A percentile compares a stretch with the other conserved stretches of the same genome.
Evolutionary conservation across 257 asterid species (phyloP).

Genomic region (Cruciata laevipes): DNA sequence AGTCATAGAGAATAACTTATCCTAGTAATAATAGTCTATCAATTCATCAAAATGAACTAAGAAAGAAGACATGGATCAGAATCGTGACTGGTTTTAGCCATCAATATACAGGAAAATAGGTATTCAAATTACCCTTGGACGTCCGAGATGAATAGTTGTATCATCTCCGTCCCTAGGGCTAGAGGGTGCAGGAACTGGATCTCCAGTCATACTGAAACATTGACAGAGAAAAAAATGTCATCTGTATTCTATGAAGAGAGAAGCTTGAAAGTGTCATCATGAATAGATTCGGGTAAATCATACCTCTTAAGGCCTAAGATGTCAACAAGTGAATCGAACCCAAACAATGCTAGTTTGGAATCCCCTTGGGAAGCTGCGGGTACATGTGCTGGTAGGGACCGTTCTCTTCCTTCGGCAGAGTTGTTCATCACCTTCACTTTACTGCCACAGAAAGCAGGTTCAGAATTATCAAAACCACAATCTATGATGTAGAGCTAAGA

Average conservation of each 20-base stretch:
- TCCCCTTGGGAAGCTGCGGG: conserved; percentile 51
- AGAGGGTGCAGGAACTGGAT: conserved; percentile 74
- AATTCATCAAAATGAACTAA: neutral
- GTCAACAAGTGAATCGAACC: conserved; percentile 80
- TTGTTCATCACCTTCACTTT: conserved; percentile 36
- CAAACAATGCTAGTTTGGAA: conserved; percentile 93
- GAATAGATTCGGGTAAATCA: conserved; percentile 12
- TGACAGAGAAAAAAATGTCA: conserved; percentile 7
- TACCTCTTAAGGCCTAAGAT: conserved; percentile 97
- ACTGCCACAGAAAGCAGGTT: conserved; percentile 39
- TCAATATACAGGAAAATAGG: conserved; percentile 4
- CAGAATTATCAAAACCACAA: conserved; percentile 1
- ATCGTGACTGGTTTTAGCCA: neutral
- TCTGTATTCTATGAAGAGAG: neutral
- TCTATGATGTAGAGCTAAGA: conserved; percentile 11
- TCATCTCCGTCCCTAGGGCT: conserved; percentile 96
- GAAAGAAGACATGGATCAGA: neutral
- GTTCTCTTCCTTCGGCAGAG: conserved; percentile 50
- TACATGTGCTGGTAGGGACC: conserved; percentile 42
- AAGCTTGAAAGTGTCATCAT: neutral
- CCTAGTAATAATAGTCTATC: neutral
- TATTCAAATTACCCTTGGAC: conserved; percentile 51
- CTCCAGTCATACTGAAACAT: conserved; percentile 84
- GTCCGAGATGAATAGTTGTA: conserved; percentile 44
- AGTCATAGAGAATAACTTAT: neutral